These are phyloP conservation scores for Colletotrichum musae DNA, from an alignment of 2,329 filamentous ascomycete genomes.

Conservation along the genomic window DNA sequence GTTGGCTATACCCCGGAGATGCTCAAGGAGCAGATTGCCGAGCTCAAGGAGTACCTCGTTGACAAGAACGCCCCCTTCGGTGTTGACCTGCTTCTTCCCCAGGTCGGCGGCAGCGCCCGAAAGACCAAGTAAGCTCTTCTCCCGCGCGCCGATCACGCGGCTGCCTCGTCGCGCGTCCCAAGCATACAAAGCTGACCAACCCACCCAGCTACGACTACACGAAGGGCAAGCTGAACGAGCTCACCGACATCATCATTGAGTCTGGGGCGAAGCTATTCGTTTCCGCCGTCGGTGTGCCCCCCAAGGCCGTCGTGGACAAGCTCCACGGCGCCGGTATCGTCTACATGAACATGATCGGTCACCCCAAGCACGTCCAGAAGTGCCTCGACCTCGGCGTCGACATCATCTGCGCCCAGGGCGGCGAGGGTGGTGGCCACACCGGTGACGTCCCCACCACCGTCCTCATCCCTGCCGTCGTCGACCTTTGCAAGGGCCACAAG, in stretches of 20 bases:
- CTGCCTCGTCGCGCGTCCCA: not conserved
- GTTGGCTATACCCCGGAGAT: slow-evolving; percentile 97
- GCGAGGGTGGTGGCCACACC: slow-evolving; percentile 96
- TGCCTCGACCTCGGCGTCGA: slow-evolving; percentile 92
- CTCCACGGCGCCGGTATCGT: slow-evolving; percentile 90
- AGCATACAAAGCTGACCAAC: not conserved
- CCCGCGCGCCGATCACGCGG: not conserved
- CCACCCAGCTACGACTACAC: slow-evolving; percentile 94
- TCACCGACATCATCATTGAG: slow-evolving; percentile 93
- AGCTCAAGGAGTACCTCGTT: slow-evolving; percentile 88
- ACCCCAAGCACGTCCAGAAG: slow-evolving; percentile 99
- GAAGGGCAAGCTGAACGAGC: slow-evolving; percentile 95
- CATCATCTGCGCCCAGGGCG: slow-evolving; percentile 98
- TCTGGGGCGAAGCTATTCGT: slow-evolving; percentile 94
- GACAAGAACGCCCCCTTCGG: slow-evolving; percentile 97
- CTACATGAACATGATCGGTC: slow-evolving; percentile 99
- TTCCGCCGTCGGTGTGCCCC: slow-evolving; percentile 94
- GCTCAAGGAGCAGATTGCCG: slow-evolving; percentile 93
- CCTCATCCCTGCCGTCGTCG: slow-evolving; percentile 92
- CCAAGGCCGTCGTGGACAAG: slow-evolving; percentile 88
- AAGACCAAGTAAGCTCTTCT: slow-evolving; percentile 82
- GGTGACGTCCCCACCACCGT: slow-evolving; percentile 93
- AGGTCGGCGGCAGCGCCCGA: slow-evolving; percentile 93
- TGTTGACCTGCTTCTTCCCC: slow-evolving; percentile 92
- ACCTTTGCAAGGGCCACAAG: slow-evolving; percentile 84